Evolutionary conservation across 2,329 filamentous ascomycete genomes (phyloP), one percentile per base, ranked within the genome.

Genomic region (Diaporthe velutina): DNA sequence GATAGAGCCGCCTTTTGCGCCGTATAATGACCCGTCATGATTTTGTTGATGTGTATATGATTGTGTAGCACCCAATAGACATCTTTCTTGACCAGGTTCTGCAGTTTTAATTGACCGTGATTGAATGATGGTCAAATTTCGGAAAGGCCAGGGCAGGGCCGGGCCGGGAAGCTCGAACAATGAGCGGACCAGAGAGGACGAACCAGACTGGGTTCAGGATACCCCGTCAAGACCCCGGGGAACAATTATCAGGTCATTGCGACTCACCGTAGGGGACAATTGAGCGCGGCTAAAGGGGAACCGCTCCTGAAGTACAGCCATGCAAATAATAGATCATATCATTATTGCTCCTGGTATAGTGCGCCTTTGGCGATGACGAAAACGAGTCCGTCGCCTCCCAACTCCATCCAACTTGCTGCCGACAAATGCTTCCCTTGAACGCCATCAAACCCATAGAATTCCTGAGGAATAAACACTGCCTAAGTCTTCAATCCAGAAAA

Each of bases 381-480:
- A 54, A 68, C 33, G n/a, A 68, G 64, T 25, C 48, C 25, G 33
- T 48, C 48, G 48, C 48, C n/a, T 25, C 48, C 48, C 64, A 68
- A 68, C 64, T 68, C 64, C 64, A 68, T 40, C 64, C 48, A 68
- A 54, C 64, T 68, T 54, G 64, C 64, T 54, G 33, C 48, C 15
- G n/a, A 67, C 33, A 13, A 72, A 76, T 73, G 57, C 72, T 55
- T 30, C n/a, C 28, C 45, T 71, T 81, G 76, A 55, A 38, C 30
- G 70, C 70, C 70, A 19, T 61, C 5, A 30, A 55, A 54, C 8
- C 38, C 10, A 40, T 45, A 6, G 12, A 66, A 42, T 48, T 22
- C 2, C 42, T 19, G 42, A 17, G 4, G 19, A 50, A 25, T 17
- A 22, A 13, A 30, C 4, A 30, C 48, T n/a, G 30, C 10, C 55